phyloP scores from a whole-genome alignment of 2,329 filamentous ascomycete genomes.

The Graphium sp. region DNA sequence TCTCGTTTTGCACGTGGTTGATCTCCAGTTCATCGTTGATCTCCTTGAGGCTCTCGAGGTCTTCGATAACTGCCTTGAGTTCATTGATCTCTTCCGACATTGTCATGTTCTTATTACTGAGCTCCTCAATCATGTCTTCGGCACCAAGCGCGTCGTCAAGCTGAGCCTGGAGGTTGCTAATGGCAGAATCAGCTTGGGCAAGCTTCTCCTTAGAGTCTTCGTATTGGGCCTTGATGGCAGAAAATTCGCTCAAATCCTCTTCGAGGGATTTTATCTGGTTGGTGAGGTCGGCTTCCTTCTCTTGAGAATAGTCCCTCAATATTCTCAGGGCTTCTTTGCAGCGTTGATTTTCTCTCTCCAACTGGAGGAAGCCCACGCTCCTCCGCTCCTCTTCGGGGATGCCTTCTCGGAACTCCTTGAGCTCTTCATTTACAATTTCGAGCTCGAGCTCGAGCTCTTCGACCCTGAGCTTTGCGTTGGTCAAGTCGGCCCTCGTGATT shows the following conservation, averaged over 20 bases:
- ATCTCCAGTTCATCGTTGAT: slow-evolving; percentile 88
- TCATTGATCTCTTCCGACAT: slow-evolving; percentile 74
- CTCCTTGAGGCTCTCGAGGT: slow-evolving; percentile 78
- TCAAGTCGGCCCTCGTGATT: slow-evolving; percentile 62
- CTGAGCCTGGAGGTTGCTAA: slow-evolving; percentile 79
- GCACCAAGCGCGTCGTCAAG: slow-evolving; percentile 76
- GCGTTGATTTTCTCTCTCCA: slow-evolving; percentile 81
- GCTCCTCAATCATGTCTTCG: slow-evolving; percentile 86
- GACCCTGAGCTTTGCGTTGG: slow-evolving; percentile 54
- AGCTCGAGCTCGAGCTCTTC: slow-evolving; percentile 82
- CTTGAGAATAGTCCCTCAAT: slow-evolving; percentile 72
- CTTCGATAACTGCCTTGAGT: slow-evolving; percentile 64
- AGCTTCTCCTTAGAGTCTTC: slow-evolving; percentile 57
- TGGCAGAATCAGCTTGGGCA: slow-evolving; percentile 51
- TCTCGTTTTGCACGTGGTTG: slow-evolving; percentile 84
- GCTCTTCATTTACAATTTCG: slow-evolving; percentile 76
- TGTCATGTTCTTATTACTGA: slow-evolving; percentile 73
- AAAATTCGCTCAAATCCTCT: slow-evolving; percentile 54
- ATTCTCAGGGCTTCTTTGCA: slow-evolving; percentile 71
- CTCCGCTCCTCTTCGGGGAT: slow-evolving; percentile 80
- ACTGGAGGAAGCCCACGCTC: slow-evolving; percentile 75
- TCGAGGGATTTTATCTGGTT: slow-evolving; percentile 60
- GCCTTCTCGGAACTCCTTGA: slow-evolving; percentile 64
- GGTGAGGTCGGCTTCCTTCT: slow-evolving; percentile 65
- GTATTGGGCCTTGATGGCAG: slow-evolving; percentile 50